Conservation (phyloP, 164 flowering plant genomes). For the Houttuynia cordata region DNA sequence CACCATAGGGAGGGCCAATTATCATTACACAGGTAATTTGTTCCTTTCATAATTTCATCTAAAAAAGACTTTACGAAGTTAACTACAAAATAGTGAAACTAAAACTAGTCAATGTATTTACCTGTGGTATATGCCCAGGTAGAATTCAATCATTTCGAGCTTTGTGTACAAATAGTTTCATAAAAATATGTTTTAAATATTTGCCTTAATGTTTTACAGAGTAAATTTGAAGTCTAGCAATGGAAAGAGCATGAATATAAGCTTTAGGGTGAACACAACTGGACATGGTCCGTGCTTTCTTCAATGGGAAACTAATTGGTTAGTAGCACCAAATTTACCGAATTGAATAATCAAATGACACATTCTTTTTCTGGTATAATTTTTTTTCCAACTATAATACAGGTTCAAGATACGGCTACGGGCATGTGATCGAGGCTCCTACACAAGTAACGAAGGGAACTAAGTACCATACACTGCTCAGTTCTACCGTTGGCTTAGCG, state of each 20-base stretch:
- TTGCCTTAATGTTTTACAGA: too few relatives aligned
- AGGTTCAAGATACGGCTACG: neutral
- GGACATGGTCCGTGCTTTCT: conserved; percentile 54
- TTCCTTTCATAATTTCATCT: too few relatives aligned
- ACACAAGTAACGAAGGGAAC: conserved; percentile 22
- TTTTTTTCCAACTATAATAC: too few relatives aligned
- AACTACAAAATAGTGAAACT: too few relatives aligned
- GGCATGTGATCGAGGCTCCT: conserved; percentile 18
- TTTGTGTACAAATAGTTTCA: too few relatives aligned
- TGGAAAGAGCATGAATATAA: conserved; percentile 12
- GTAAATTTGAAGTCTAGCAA: conserved; percentile 20
- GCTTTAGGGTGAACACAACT: conserved; percentile 29
- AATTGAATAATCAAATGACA: too few relatives aligned
- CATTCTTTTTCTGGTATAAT: too few relatives aligned
- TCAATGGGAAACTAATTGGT: conserved; percentile 42
- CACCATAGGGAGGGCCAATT: too few relatives aligned
- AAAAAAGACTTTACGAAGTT: too few relatives aligned
- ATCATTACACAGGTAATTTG: too few relatives aligned
- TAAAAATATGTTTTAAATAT: too few relatives aligned
- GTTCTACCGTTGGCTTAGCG: conserved; percentile 45
- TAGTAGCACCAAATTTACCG: conserved; percentile 20
- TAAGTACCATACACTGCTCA: conserved; percentile 44
- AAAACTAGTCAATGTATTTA: conserved; percentile 11
- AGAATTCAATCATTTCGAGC: too few relatives aligned
- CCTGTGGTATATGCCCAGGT: conserved; percentile 68